Percentiles rank a stretch among this genome's conserved stretches.
phyloP scores from a whole-genome alignment of 495 filamentous ascomycete species.

The Penicillium longicatenatum region DNA sequence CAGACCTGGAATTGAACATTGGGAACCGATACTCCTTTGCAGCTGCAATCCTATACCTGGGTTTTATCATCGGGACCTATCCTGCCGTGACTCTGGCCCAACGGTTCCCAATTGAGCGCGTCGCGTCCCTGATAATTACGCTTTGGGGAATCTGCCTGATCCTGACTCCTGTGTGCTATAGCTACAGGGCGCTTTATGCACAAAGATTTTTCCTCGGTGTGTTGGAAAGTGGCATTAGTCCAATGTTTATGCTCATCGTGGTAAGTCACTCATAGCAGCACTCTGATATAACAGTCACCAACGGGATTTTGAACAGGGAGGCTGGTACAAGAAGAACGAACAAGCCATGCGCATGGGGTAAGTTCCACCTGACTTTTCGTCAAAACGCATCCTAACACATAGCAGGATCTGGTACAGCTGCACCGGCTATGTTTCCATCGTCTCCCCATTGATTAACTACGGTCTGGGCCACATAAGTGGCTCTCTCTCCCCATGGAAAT shows the following conservation, averaged over 20 bases:
- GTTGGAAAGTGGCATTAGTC: slow-evolving; percentile 36
- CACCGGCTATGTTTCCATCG: slow-evolving; percentile 28
- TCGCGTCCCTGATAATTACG: slow-evolving; percentile 33
- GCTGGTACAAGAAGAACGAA: slow-evolving; percentile 47
- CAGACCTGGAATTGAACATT: slow-evolving; percentile 34
- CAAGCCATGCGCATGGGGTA: slow-evolving; percentile 49
- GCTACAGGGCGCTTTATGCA: slow-evolving; percentile 39
- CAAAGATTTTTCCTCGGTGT: slow-evolving; percentile 53
- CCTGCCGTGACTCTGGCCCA: slow-evolving; percentile 47
- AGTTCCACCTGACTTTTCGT: neutral
- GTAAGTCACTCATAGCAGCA: slow-evolving; percentile 11
- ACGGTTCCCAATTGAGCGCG: slow-evolving; percentile 46
- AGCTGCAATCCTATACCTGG: slow-evolving; percentile 49
- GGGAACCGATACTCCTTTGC: slow-evolving; percentile 43
- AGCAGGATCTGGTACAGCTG: slow-evolving; percentile 29
- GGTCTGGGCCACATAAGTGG: slow-evolving; percentile 28
- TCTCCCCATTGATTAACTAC: slow-evolving; percentile 31
- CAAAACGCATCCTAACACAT: neutral
- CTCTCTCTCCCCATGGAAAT: slow-evolving; percentile 26
- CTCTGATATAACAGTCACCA: too few species aligned
- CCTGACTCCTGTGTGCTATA: slow-evolving; percentile 37
- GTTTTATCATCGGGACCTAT: slow-evolving; percentile 50
- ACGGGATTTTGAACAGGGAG: slow-evolving; percentile 23
- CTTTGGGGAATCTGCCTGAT: slow-evolving; percentile 43
- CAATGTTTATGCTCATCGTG: slow-evolving; percentile 48